These are phyloP conservation scores for Usnea hakonensis DNA, from an alignment of 495 filamentous ascomycete genomes.

Conservation along the genomic window DNA sequence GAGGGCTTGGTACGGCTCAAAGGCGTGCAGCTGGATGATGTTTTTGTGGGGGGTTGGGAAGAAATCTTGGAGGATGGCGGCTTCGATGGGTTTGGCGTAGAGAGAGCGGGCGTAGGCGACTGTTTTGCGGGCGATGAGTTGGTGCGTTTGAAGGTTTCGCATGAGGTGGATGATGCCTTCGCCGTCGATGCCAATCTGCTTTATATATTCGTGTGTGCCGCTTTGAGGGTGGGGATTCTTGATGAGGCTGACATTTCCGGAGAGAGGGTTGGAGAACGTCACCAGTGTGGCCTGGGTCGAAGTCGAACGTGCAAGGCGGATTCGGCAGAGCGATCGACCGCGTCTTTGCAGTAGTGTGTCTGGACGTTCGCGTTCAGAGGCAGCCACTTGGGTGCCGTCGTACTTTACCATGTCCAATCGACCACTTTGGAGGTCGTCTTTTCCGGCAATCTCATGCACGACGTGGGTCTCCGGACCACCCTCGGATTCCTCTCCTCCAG, in stretches of 20 bases:
- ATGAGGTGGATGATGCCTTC: slow-evolving; percentile 10
- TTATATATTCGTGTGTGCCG: background rate
- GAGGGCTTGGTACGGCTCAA: background rate
- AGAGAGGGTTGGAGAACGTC: background rate
- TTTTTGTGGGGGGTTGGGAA: slow-evolving; percentile 10
- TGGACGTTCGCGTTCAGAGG: background rate
- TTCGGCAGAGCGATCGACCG: background rate
- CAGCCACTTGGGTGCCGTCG: background rate
- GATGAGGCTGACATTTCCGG: background rate
- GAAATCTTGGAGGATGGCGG: slow-evolving; percentile 2
- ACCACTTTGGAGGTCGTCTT: background rate
- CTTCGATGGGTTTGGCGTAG: slow-evolving; percentile 8
- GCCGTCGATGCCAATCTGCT: slow-evolving; percentile 9
- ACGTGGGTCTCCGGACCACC: no score
- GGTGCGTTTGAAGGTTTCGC: background rate
- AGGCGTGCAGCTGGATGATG: slow-evolving; percentile 18
- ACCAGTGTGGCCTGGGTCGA: background rate
- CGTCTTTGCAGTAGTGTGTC: slow-evolving; percentile 2
- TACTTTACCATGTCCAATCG: background rate
- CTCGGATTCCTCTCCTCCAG: no score
- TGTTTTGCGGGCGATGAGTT: slow-evolving; percentile 17
- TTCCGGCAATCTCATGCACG: background rate
- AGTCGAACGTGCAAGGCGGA: background rate
- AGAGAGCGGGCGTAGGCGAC: slow-evolving; percentile 5
- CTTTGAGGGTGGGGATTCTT: background rate